A percentile compares a stretch with the other conserved stretches of the same genome.
These are phyloP conservation scores for Chlorokybus atmophyticus DNA, from an alignment of 139 green algal genomes.

Conservation along the genomic window DNA sequence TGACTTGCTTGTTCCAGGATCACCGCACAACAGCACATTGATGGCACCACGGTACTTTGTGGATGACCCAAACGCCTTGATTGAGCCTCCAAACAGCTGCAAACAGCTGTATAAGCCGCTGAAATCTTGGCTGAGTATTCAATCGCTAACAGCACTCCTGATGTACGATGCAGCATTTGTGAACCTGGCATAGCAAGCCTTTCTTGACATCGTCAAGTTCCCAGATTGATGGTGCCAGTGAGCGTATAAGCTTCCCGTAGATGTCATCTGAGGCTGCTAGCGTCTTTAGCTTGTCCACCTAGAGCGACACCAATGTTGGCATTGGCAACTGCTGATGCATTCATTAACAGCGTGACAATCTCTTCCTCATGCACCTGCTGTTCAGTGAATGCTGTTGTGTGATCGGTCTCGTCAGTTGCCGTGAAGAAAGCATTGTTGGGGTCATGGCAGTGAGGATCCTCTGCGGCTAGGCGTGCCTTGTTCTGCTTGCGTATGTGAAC, in stretches of 20 bases:
- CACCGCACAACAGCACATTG: conserved; percentile 91
- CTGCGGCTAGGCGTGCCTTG: conserved; percentile 10
- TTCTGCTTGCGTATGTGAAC: conserved; percentile 73
- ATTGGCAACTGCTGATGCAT: no score
- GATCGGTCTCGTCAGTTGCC: no score
- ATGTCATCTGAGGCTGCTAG: no score
- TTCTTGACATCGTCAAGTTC: conserved; percentile 98
- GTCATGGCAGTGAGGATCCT: conserved; percentile 15
- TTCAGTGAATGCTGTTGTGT: not conserved
- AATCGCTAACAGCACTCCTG: no score
- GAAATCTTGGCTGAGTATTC: no score
- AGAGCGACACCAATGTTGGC: no score
- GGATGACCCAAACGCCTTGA: conserved; percentile 4
- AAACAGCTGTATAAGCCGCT: not conserved
- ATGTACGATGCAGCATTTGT: conserved; percentile 4
- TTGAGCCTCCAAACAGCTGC: conserved; percentile 36
- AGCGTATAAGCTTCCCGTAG: conserved; percentile 69
- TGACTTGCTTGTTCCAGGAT: conserved; percentile 87
- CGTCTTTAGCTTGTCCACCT: no score
- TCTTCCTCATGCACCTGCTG: no score
- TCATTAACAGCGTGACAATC: no score
- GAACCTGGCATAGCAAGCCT: conserved; percentile 53
- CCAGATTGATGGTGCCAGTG: conserved; percentile 86
- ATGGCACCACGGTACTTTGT: conserved; percentile 68
- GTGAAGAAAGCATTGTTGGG: conserved; percentile 9